Percentiles rank a stretch among this genome's conserved stretches.
These are phyloP conservation scores for Pseudopithomyces maydicus DNA, from an alignment of 2,329 filamentous ascomycete species.

Conservation along the genomic window DNA sequence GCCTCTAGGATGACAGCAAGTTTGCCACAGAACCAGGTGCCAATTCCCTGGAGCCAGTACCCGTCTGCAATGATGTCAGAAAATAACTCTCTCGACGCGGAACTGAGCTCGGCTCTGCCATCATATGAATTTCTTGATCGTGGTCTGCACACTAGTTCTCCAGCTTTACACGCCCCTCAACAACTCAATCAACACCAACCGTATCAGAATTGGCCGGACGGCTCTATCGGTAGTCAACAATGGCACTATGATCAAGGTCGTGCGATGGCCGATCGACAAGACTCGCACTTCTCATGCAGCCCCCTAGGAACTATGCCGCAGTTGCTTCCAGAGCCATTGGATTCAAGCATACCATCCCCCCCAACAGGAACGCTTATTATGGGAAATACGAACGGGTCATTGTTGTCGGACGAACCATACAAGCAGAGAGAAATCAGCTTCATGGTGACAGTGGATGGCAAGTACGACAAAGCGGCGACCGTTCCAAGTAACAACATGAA, in stretches of 20 bases:
- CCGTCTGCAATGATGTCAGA: not conserved
- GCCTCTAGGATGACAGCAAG: not conserved
- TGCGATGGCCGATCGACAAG: not conserved
- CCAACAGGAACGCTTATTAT: constrained; percentile 10
- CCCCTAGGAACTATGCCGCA: not conserved
- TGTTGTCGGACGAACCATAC: not conserved
- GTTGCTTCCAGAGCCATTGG: not conserved
- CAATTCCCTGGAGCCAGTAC: not conserved
- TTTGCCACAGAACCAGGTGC: not conserved
- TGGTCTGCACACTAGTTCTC: not conserved
- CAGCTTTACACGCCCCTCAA: not conserved
- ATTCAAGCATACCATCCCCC: constrained; percentile 8
- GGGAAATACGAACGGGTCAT: not conserved
- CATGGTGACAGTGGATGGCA: not conserved
- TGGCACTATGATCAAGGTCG: not conserved
- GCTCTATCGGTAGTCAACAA: not conserved
- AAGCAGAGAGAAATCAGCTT: not conserved
- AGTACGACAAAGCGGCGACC: not conserved
- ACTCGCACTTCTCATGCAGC: not conserved
- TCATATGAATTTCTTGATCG: not conserved
- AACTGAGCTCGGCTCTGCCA: not conserved
- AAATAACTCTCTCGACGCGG: not conserved
- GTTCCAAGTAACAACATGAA: not conserved
- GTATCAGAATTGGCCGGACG: not conserved
- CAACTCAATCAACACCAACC: not conserved